Base-by-base conservation (phyloP, 208 protist species). In the Leptomonas pyrrhocoris region DNA sequence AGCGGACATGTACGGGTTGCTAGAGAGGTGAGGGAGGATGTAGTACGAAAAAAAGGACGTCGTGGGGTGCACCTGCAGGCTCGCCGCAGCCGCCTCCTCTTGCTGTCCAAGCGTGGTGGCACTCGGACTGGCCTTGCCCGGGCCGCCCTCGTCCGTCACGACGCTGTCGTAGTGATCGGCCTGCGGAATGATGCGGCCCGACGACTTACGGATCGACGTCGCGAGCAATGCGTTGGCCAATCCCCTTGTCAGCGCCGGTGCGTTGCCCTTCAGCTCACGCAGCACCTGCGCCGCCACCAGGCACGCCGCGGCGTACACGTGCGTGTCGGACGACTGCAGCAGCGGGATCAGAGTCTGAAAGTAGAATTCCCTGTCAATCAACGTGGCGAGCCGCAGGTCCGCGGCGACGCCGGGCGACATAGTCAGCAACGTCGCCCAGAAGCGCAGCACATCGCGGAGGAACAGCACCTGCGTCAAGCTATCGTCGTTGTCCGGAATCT, bases 401-500 rank as follows among this genome's bases (percentile, higher is more conserved):
- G 67, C 73, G 0, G 83, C 79, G 38, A 93, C 80, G 18, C 64
- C 57, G 27, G 87, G 86, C 7, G 81, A 66, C 46, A 74, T 74
- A 12, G 83, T 60, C 18, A 64, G 28, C n/a, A 94, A 48, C 25
- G 77, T 72, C 25, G 79, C 74, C 83, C 81, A 91, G 64, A 86
- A 94, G 23, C 75, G 83, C 60, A 91, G 42, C 42, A 88, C 64
- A 42, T 92, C 85, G 45, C 70, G 71, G 9, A 94, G 73, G 57
- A 83, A 93, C 8, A 67, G 73, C 67, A 88, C 42, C 73, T 93
- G 85, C 64, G 77, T 69, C 23, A 38, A 43, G 71, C 80, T 77
- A 54, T 94, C 84, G 43, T 87, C 80, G 66, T 91, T 90, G 55
- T 85, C 73, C 21, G 89, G 89, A 3, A 94, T 77, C 71, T 91